A percentile compares a stretch with the other conserved stretches of the same genome.
phyloP scores from a whole-genome alignment of 805 yeast species.

The Suhomyces xylopsoci region DNA sequence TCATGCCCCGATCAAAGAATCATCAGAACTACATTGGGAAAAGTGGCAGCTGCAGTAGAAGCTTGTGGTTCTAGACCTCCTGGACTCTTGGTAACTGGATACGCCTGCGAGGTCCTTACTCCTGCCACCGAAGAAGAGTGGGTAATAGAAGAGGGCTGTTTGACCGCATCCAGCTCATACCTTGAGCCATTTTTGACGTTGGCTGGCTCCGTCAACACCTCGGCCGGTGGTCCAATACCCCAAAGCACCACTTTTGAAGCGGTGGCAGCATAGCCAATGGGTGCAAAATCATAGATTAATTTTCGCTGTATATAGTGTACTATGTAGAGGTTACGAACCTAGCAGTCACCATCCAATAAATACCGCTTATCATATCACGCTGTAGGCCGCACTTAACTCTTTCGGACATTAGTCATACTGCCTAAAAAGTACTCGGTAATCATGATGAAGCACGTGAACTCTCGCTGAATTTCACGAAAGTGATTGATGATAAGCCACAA shows the following conservation, averaged over 20 bases:
- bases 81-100: constrained; percentile 80
- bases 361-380: neutral
- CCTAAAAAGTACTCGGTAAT: neutral
- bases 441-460: neutral
- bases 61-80: constrained; percentile 88
- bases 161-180: neutral
- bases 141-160: constrained; percentile 48
- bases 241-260: neutral
- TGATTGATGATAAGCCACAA: neutral
- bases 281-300: neutral
- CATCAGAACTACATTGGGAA: constrained; percentile 64
- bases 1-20: constrained; percentile 91
- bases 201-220: neutral
- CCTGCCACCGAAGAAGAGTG: constrained; percentile 29
- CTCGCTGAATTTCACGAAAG: neutral
- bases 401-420: neutral
- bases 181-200: constrained; percentile 2
- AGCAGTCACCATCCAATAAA: neutral
- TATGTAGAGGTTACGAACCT: neutral
- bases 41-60: constrained; percentile 71
- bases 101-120: constrained; percentile 60
- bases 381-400: neutral
- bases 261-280: neutral
- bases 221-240: neutral
- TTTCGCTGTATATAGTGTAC: neutral